These are phyloP conservation scores for Ustilago curta DNA, from an alignment of 1,284 basidiomycete genomes.

Conservation along the genomic window DNA sequence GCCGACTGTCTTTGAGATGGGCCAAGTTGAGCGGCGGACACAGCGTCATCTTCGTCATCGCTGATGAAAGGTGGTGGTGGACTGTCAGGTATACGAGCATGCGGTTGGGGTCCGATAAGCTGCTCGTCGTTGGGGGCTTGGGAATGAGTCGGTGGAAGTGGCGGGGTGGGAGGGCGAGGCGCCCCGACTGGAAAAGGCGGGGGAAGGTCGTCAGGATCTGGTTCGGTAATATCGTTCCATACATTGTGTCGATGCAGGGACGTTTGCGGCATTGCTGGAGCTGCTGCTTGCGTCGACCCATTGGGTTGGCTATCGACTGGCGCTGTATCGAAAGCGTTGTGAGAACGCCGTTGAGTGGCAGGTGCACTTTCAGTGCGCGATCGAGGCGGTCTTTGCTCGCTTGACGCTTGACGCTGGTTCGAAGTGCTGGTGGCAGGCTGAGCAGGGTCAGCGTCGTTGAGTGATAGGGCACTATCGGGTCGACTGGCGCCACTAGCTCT, in stretches of 20 bases:
- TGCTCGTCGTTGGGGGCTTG: constrained; percentile 31
- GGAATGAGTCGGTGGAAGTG: constrained; percentile 35
- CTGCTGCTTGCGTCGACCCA: neutral
- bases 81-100: constrained; percentile 45
- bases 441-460: constrained; percentile 12
- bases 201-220: constrained; percentile 53
- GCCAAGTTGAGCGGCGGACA: neutral
- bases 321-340: constrained; percentile 21
- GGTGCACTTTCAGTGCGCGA: constrained; percentile 45
- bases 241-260: constrained; percentile 53
- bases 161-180: constrained; percentile 41
- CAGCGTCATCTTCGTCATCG: constrained; percentile 41
- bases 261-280: constrained; percentile 12
- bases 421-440: neutral
- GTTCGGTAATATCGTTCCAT: constrained; percentile 53
- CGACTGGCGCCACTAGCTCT: constrained; percentile 38
- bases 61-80: constrained; percentile 60
- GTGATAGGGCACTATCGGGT: constrained; percentile 24
- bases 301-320: neutral
- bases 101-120: constrained; percentile 41
- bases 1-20: neutral
- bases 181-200: constrained; percentile 54
- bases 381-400: constrained; percentile 3
- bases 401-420: neutral
- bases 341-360: constrained; percentile 20